phyloP scores from a whole-genome alignment of 23 red algal genomes.

The Pyropia yezoensis region DNA sequence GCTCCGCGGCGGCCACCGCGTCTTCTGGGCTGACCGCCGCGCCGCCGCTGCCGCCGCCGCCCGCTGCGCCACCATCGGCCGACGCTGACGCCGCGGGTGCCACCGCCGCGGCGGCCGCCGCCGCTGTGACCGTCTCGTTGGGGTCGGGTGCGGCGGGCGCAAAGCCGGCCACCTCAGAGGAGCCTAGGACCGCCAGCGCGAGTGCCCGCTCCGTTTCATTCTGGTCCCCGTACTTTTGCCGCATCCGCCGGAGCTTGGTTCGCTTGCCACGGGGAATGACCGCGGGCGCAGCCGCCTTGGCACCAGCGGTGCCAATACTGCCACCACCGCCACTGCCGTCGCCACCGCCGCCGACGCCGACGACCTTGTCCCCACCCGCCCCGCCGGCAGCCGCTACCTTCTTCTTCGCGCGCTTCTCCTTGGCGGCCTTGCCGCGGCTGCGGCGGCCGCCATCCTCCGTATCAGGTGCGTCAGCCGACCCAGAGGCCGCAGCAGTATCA shows the following conservation, averaged over 20 bases:
- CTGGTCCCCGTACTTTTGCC: conserved; percentile 87
- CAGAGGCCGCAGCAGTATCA: no score
- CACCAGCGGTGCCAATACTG: not conserved
- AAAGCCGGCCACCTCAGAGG: conserved; percentile 30
- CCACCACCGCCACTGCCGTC: not conserved
- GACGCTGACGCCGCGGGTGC: not conserved
- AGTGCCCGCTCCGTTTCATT: conserved; percentile 74
- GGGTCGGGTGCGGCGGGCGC: conserved; percentile 8
- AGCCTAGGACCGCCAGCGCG: conserved; percentile 81
- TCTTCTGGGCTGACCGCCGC: not conserved
- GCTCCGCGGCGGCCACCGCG: not conserved
- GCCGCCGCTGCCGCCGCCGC: not conserved
- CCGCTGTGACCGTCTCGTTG: conserved; percentile 7
- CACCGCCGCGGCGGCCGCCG: not conserved
- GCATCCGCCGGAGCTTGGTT: conserved; percentile 76
- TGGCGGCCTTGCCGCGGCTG: not conserved
- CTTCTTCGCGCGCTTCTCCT: conserved; percentile 1
- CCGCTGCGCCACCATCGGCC: not conserved
- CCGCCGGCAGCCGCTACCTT: not conserved
- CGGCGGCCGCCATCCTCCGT: no score
- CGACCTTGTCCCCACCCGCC: not conserved
- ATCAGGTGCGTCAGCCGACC: no score
- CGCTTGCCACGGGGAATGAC: conserved; percentile 73
- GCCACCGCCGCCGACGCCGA: not conserved
- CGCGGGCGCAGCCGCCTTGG: no score